phyloP scores from a whole-genome alignment of 495 filamentous ascomycete species.

The Trichocladium antarcticum region DNA sequence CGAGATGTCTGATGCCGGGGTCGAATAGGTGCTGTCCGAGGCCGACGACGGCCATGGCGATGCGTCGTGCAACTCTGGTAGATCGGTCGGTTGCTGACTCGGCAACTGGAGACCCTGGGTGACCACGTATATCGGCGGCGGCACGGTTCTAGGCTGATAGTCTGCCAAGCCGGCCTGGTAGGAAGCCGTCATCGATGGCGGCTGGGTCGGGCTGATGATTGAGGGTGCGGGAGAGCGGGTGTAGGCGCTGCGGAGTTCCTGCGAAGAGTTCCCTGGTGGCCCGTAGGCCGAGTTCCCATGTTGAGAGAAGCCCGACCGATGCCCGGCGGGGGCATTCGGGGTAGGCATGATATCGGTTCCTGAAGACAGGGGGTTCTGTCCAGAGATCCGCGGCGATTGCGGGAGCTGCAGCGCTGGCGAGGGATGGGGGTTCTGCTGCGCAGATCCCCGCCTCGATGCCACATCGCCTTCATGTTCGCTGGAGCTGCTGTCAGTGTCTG shows the following conservation, averaged over 20 bases:
- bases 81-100: constrained; percentile 13
- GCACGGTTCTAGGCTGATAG: constrained; percentile 12
- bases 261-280: neutral
- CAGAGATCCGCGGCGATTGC: neutral
- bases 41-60: constrained; percentile 40
- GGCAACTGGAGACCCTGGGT: constrained; percentile 13
- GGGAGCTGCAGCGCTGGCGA: constrained; percentile 10
- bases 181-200: constrained; percentile 1
- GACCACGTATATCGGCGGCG: constrained; percentile 12
- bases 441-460: constrained; percentile 13
- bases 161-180: constrained; percentile 5
- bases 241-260: constrained; percentile 7
- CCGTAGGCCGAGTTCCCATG: constrained; percentile 1
- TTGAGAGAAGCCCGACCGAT: constrained; percentile 9
- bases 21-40: constrained; percentile 41
- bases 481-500: constrained; percentile 3
- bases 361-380: neutral
- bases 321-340: constrained; percentile 2
- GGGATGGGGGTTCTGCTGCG: constrained; percentile 11
- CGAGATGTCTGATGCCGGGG: constrained; percentile 32
- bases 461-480: constrained; percentile 34
- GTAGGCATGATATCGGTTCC: constrained; percentile 5
- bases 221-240: constrained; percentile 9
- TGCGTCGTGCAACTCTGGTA: constrained; percentile 26
- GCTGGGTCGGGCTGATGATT: constrained; percentile 9